Evolutionary conservation across 805 yeast genomes (phyloP).

Genomic region (Hanseniaspora clermontiae): DNA sequence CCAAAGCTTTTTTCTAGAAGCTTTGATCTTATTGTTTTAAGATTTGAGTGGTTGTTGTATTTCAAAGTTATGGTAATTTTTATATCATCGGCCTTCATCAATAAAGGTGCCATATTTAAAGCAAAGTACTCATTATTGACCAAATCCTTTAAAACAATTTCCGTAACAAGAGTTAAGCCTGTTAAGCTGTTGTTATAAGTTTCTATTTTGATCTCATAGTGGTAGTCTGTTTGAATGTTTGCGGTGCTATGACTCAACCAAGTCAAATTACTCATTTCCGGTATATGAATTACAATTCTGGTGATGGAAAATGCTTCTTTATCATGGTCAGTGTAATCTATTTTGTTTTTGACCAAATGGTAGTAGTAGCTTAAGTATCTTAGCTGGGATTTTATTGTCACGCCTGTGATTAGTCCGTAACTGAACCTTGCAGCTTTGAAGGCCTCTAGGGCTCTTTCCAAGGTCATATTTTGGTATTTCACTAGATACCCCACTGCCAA

Average conservation of each 20-base stretch:
- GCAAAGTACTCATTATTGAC: not conserved
- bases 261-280: not conserved
- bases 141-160: not conserved
- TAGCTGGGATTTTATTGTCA: conserved; percentile 57
- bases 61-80: not conserved
- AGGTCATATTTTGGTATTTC: conserved; percentile 30
- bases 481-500: conserved; percentile 60
- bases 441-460: conserved; percentile 36
- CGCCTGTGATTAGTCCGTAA: conserved; percentile 46
- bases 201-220: not conserved
- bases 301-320: conserved; percentile 13
- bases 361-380: conserved; percentile 53
- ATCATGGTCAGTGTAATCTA: not conserved
- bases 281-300: not conserved
- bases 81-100: conserved; percentile 1
- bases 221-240: too few species aligned
- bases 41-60: not conserved
- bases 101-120: not conserved
- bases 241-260: not conserved
- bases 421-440: conserved; percentile 52
- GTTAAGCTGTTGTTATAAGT: not conserved
- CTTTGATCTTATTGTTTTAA: not conserved
- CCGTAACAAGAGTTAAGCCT: not conserved
- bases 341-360: conserved; percentile 13
- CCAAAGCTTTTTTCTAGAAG: not conserved